Conservation (phyloP, 495 filamentous ascomycete genomes). For the Talaromyces stipitatus region DNA sequence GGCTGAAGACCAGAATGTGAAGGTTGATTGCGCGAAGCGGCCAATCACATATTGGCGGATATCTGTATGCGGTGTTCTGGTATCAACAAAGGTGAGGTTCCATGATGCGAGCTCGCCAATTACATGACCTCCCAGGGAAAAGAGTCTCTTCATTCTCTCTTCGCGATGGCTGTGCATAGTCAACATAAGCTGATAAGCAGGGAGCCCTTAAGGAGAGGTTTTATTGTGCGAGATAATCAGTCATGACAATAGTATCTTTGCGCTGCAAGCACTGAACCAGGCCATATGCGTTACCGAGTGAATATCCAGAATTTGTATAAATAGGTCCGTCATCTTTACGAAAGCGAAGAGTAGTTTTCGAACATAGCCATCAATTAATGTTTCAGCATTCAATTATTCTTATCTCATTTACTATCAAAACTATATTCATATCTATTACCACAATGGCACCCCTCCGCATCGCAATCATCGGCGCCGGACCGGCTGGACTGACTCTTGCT, state of each 20-base stretch:
- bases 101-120: slow-evolving; percentile 1
- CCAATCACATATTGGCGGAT: background rate
- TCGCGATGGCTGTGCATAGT: background rate
- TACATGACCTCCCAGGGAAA: background rate
- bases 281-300: background rate
- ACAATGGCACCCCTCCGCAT: slow-evolving; percentile 1
- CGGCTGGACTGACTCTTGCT: slow-evolving; percentile 48
- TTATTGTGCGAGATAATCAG: background rate
- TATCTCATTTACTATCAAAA: background rate
- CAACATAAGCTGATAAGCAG: background rate
- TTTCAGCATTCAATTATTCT: background rate
- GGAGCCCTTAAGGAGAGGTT: background rate
- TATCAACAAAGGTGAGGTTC: background rate
- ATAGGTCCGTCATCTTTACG: no score
- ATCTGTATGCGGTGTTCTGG: background rate
- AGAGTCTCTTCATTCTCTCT: background rate
- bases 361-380: background rate
- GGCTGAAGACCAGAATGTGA: no score
- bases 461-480: slow-evolving; percentile 53
- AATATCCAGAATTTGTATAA: background rate
- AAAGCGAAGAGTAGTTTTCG: no score
- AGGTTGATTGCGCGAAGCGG: background rate
- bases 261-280: background rate
- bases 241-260: background rate
- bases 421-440: background rate